Conservation (phyloP, 768 basidiomycete genomes). For the Mycena latifolia region DNA sequence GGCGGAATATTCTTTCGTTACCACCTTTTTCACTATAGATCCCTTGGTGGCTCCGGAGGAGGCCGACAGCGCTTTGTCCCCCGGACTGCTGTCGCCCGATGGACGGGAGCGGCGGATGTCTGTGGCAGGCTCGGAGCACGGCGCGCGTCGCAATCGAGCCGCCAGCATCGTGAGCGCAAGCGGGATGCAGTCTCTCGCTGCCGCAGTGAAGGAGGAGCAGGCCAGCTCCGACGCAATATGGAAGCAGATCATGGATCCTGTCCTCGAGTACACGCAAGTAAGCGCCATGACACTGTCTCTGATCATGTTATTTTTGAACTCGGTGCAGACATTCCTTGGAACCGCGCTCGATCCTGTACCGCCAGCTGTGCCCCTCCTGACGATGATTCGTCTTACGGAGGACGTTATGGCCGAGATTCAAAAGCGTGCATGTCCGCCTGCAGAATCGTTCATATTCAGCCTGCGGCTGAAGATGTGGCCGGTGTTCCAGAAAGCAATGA, state of each 20-base stretch:
- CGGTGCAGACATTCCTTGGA: conserved; percentile 72
- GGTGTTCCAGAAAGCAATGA: conserved; percentile 90
- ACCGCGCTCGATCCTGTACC: conserved; percentile 81
- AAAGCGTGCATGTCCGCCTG: conserved; percentile 80
- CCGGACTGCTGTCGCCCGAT: conserved; percentile 59
- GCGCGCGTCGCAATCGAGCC: conserved; percentile 48
- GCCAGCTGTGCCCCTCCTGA: conserved; percentile 81
- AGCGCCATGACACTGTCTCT: conserved; percentile 27
- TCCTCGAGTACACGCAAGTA: conserved; percentile 87
- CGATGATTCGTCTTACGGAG: conserved; percentile 94
- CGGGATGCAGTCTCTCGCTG: conserved; percentile 44
- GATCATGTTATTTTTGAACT: not conserved
- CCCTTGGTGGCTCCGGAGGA: conserved; percentile 50
- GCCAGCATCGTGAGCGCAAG: conserved; percentile 51
- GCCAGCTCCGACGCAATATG: conserved; percentile 75
- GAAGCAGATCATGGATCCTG: conserved; percentile 95
- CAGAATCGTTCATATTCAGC: conserved; percentile 85
- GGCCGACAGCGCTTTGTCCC: conserved; percentile 49
- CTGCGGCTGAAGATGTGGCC: conserved; percentile 94
- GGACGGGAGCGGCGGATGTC: conserved; percentile 56
- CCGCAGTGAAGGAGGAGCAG: conserved; percentile 70
- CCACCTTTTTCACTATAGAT: conserved; percentile 79
- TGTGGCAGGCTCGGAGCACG: conserved; percentile 65
- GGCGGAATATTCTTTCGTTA: conserved; percentile 91
- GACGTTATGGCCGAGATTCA: conserved; percentile 81